Conservation (phyloP, 441 rosid species). For the Gossypium davidsonii region DNA sequence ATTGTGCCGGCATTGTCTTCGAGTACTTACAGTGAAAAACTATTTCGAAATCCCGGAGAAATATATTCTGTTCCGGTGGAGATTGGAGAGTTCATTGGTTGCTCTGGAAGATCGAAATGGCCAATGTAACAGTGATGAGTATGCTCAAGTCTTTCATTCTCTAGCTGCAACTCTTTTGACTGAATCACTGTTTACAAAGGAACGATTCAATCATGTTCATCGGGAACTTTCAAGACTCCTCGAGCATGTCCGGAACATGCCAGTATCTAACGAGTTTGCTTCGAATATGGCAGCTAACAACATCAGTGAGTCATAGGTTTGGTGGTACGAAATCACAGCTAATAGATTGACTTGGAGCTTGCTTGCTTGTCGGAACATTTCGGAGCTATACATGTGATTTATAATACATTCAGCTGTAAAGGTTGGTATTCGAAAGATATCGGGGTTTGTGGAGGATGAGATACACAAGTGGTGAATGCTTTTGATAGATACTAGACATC, state of each 20-base stretch:
- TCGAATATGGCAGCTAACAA: slow-evolving; percentile 27
- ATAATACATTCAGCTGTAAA: not conserved
- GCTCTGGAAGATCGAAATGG: slow-evolving; percentile 37
- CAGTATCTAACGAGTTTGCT: slow-evolving; percentile 28
- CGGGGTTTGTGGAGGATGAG: not conserved
- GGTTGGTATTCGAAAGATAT: not conserved
- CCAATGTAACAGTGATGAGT: slow-evolving; percentile 40
- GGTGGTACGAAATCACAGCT: slow-evolving; percentile 8
- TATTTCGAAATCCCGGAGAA: slow-evolving; percentile 74
- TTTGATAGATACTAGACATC: not conserved
- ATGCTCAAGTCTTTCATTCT: slow-evolving; percentile 57
- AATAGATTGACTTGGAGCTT: not conserved
- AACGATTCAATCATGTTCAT: slow-evolving; percentile 48
- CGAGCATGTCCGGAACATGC: slow-evolving; percentile 56
- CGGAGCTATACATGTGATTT: not conserved
- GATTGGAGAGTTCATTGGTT: slow-evolving; percentile 39
- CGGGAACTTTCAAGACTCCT: slow-evolving; percentile 58
- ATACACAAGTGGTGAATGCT: too few species aligned
- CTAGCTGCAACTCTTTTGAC: slow-evolving; percentile 53
- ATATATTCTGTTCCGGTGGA: slow-evolving; percentile 69
- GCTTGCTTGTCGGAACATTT: not conserved
- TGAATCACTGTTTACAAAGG: slow-evolving; percentile 58
- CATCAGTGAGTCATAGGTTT: slow-evolving; percentile 32
- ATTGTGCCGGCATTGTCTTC: slow-evolving; percentile 69
- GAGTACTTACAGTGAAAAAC: slow-evolving; percentile 58